phyloP scores from a whole-genome alignment of 805 yeast species.

The Dipodascus albidus region DNA sequence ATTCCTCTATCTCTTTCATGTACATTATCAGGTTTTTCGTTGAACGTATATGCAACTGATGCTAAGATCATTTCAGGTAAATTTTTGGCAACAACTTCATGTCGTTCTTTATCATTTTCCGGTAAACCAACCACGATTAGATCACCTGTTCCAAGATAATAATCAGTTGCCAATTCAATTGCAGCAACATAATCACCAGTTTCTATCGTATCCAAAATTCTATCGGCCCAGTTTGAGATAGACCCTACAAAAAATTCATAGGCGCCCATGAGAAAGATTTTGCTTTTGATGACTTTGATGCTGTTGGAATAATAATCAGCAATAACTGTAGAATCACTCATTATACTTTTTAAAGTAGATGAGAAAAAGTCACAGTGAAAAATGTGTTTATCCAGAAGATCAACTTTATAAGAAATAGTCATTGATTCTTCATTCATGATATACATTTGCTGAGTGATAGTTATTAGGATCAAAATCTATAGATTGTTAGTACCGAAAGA shows the following conservation, averaged over 20 bases:
- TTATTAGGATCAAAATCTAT: conserved; percentile 30
- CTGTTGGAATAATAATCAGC: conserved; percentile 28
- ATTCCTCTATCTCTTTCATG: conserved; percentile 18
- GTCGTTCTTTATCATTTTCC: conserved; percentile 30
- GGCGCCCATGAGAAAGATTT: conserved; percentile 41
- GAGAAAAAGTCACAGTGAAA: conserved; percentile 25
- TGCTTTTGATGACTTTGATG: conserved; percentile 31
- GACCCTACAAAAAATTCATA: conserved; percentile 47
- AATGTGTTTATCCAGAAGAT: conserved; percentile 32
- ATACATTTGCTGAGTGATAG: conserved; percentile 35
- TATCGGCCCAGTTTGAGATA: conserved; percentile 60
- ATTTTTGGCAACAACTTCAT: conserved; percentile 38
- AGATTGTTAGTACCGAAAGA: neutral
- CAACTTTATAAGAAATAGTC: conserved; percentile 27
- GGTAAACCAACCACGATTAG: conserved; percentile 51
- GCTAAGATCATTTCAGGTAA: conserved; percentile 47
- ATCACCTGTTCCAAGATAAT: conserved; percentile 39
- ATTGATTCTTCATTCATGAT: conserved; percentile 32
- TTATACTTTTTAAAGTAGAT: conserved; percentile 6
- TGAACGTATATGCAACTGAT: conserved; percentile 35
- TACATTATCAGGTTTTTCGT: conserved; percentile 12
- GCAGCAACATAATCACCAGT: conserved; percentile 43
- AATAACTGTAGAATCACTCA: neutral
- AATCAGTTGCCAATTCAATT: conserved; percentile 40
- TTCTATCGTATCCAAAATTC: conserved; percentile 37